Conservation (phyloP, 164 flowering plant genomes). For the Dillenia suffruticosa region DNA sequence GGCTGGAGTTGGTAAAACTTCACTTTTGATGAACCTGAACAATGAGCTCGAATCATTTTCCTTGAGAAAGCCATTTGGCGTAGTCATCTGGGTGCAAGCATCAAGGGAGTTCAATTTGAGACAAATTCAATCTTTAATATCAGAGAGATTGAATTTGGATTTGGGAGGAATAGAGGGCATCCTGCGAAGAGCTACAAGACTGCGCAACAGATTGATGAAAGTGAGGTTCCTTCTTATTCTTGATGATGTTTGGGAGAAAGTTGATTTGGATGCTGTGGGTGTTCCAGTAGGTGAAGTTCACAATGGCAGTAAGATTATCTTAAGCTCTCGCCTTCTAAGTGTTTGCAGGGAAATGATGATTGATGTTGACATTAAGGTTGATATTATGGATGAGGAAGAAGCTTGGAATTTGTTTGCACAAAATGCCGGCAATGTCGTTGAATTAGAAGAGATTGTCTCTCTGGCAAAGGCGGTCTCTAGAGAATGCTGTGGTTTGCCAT, state of each 20-base stretch:
- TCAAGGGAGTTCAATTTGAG: background rate
- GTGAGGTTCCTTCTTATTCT: conserved; percentile 8
- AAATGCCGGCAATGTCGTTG: conserved; percentile 8
- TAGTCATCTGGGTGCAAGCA: background rate
- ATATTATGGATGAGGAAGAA: conserved; percentile 12
- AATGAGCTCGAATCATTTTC: background rate
- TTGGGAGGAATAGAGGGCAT: background rate
- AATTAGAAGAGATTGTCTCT: background rate
- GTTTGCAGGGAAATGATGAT: conserved; percentile 3
- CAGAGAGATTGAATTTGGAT: background rate
- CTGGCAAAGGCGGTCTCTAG: conserved; percentile 10
- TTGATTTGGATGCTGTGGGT: conserved; percentile 7
- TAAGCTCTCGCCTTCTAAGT: conserved; percentile 1
- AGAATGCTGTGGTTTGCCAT: conserved; percentile 26
- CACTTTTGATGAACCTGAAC: background rate
- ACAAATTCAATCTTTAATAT: background rate
- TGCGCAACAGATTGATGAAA: background rate
- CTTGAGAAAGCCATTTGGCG: background rate
- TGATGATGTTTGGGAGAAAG: conserved; percentile 12
- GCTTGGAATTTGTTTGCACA: conserved; percentile 18
- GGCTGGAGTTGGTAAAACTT: conserved; percentile 11
- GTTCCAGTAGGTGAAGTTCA: background rate
- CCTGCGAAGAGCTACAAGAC: background rate
- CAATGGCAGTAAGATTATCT: conserved; percentile 8
- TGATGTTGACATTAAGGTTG: conserved; percentile 8